Conservation (phyloP, 2,329 filamentous ascomycete species). For the Ophiostoma australiae region DNA sequence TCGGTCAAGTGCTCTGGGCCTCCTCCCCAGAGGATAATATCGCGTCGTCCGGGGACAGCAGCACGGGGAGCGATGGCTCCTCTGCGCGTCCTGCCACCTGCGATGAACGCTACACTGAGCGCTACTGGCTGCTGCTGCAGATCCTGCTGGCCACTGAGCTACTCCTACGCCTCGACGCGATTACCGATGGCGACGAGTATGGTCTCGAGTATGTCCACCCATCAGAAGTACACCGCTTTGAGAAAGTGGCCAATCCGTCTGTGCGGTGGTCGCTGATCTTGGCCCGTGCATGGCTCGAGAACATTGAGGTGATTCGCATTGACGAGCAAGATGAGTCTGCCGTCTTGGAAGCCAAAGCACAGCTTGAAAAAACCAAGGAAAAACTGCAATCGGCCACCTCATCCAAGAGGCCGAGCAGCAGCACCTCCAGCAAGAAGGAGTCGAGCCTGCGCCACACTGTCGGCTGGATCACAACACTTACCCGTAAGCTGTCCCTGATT, state of each 20-base stretch:
- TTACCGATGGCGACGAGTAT: slow-evolving; percentile 56
- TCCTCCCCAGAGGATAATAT: slow-evolving; percentile 26
- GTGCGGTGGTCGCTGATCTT: slow-evolving; percentile 64
- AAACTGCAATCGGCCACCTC: neutral
- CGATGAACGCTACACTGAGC: slow-evolving; percentile 54
- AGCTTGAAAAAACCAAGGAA: slow-evolving; percentile 16
- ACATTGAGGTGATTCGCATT: slow-evolving; percentile 48
- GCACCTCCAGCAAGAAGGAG: slow-evolving; percentile 8
- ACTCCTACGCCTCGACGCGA: slow-evolving; percentile 58
- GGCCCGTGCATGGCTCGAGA: slow-evolving; percentile 63
- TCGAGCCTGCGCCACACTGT: slow-evolving; percentile 32
- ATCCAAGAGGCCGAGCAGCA: slow-evolving; percentile 3
- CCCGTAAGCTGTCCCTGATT: slow-evolving; percentile 48
- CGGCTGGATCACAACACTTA: slow-evolving; percentile 55
- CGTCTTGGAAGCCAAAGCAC: neutral
- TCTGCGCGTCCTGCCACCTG: slow-evolving; percentile 41
- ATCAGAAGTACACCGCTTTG: slow-evolving; percentile 56
- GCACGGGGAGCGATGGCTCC: slow-evolving; percentile 38
- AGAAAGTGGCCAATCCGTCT: slow-evolving; percentile 56
- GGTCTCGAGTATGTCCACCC: slow-evolving; percentile 48
- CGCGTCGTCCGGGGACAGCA: slow-evolving; percentile 16
- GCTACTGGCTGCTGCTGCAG: slow-evolving; percentile 63
- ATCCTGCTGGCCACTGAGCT: slow-evolving; percentile 61
- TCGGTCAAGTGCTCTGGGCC: slow-evolving; percentile 68
- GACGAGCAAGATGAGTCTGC: slow-evolving; percentile 26